A percentile compares a stretch with the other conserved stretches of the same genome.
These are phyloP conservation scores for Cyberlindnera mycetangii DNA, from an alignment of 805 yeast genomes.

Conservation along the genomic window DNA sequence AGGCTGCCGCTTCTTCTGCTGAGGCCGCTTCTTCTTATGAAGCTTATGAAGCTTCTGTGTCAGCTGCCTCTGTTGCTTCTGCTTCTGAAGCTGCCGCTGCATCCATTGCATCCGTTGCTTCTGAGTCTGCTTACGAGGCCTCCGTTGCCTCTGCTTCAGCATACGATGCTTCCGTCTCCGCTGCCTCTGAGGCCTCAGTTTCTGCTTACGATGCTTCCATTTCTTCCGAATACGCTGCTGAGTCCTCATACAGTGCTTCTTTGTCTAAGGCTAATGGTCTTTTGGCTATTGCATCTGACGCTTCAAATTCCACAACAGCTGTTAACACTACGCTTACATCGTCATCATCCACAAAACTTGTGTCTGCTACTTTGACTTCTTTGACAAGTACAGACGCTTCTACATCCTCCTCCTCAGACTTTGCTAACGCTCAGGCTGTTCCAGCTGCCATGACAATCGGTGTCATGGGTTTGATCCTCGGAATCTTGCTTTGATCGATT, in stretches of 20 bases:
- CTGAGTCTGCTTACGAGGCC: slow-evolving; percentile 17
- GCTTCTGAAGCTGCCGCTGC: slow-evolving; percentile 25
- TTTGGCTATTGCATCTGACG: slow-evolving; percentile 40
- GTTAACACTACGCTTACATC: slow-evolving; percentile 34
- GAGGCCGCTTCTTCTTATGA: slow-evolving; percentile 21
- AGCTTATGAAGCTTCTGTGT: slow-evolving; percentile 26
- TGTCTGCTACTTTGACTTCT: slow-evolving; percentile 22
- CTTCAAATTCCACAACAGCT: slow-evolving; percentile 29
- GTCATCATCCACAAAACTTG: slow-evolving; percentile 18
- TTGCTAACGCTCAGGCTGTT: slow-evolving; percentile 26
- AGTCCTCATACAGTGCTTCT: slow-evolving; percentile 19
- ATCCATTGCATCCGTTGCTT: slow-evolving; percentile 22
- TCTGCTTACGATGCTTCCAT: slow-evolving; percentile 18
- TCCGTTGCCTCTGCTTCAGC: slow-evolving; percentile 24
- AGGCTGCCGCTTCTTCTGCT: no score
- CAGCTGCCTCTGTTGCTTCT: slow-evolving; percentile 22
- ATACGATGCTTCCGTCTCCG: slow-evolving; percentile 14
- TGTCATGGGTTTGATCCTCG: slow-evolving; percentile 27
- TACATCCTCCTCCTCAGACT: slow-evolving; percentile 33
- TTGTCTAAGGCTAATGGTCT: slow-evolving; percentile 37
- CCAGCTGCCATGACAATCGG: slow-evolving; percentile 30
- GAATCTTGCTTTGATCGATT: slow-evolving; percentile 25
- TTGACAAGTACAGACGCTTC: slow-evolving; percentile 23
- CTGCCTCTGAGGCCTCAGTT: slow-evolving; percentile 24
- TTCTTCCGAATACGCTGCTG: slow-evolving; percentile 14